These are phyloP conservation scores for Kurtzmaniella natalensis DNA, from an alignment of 1,139 yeast genomes.

Conservation along the genomic window DNA sequence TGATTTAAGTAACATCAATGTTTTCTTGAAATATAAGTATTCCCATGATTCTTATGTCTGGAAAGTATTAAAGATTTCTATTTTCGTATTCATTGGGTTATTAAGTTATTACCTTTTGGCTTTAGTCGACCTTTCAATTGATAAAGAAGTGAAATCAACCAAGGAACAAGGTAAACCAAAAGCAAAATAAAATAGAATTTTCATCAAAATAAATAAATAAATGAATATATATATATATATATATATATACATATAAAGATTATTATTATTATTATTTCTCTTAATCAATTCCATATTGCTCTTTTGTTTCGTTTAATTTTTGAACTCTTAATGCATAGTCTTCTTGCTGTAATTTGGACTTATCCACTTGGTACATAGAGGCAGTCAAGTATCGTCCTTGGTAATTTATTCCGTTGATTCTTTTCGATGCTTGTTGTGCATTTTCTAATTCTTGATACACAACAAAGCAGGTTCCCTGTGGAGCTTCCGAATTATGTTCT, in stretches of 20 bases:
- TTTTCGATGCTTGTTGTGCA: slow-evolving; percentile 49
- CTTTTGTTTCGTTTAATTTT: slow-evolving; percentile 17
- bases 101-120: slow-evolving; percentile 51
- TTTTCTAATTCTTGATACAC: slow-evolving; percentile 46
- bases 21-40: slow-evolving; percentile 62
- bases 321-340: slow-evolving; percentile 18
- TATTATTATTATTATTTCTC: background rate
- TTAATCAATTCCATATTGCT: slow-evolving; percentile 11
- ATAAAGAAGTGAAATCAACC: slow-evolving; percentile 12
- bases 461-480: slow-evolving; percentile 56
- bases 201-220: background rate
- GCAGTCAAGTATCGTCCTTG: slow-evolving; percentile 59
- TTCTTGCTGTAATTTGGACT: slow-evolving; percentile 18
- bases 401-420: slow-evolving; percentile 57
- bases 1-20: slow-evolving; percentile 55
- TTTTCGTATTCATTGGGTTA: slow-evolving; percentile 60
- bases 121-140: slow-evolving; percentile 31
- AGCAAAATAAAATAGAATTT: background rate
- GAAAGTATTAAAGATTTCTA: slow-evolving; percentile 67
- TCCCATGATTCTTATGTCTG: slow-evolving; percentile 47
- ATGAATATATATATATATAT: background rate
- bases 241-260: background rate
- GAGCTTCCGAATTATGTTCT: slow-evolving; percentile 20
- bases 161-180: too few relatives aligned
- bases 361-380: slow-evolving; percentile 40